Evolutionary conservation across 345 rosid species (phyloP).

Genomic region (Rhodomyrtus tomentosa): DNA sequence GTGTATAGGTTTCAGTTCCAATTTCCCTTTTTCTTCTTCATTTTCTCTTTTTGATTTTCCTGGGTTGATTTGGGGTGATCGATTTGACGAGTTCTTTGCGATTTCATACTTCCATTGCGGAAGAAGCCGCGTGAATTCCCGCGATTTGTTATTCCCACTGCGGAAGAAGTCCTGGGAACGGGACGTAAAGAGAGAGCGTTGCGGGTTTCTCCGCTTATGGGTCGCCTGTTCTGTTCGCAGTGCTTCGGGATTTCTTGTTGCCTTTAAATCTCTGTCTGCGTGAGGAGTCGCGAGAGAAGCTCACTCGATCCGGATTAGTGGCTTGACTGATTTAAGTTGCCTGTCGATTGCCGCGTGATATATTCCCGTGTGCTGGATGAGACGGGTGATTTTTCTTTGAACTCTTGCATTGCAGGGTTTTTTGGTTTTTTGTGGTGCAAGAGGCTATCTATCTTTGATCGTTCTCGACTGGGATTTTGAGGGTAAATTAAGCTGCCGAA

Average conservation of each 20-base stretch:
- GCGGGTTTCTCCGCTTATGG: not conserved
- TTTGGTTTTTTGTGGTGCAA: not conserved
- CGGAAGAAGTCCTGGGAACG: not conserved
- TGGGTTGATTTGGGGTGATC: not conserved
- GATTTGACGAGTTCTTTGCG: not conserved
- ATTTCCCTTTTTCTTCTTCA: not conserved
- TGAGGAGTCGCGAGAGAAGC: not conserved
- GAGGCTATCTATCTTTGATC: not conserved
- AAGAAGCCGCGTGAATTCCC: not conserved
- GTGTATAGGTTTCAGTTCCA: not conserved
- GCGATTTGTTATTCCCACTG: not conserved
- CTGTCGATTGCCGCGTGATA: not conserved
- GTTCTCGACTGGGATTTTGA: not conserved
- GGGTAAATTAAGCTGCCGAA: not conserved
- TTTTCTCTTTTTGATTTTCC: not conserved
- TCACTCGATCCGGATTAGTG: not conserved
- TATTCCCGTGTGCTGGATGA: not conserved
- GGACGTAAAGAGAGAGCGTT: not conserved
- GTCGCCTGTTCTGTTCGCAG: not conserved
- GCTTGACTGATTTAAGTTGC: not conserved
- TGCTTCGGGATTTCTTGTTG: not conserved
- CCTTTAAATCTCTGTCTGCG: not conserved
- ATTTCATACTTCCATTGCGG: not conserved
- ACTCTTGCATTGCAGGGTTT: not conserved
- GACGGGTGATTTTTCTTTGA: not conserved